Evolutionary conservation across 768 basidiomycete species (phyloP).

Genomic region (Mycena vulgaris): DNA sequence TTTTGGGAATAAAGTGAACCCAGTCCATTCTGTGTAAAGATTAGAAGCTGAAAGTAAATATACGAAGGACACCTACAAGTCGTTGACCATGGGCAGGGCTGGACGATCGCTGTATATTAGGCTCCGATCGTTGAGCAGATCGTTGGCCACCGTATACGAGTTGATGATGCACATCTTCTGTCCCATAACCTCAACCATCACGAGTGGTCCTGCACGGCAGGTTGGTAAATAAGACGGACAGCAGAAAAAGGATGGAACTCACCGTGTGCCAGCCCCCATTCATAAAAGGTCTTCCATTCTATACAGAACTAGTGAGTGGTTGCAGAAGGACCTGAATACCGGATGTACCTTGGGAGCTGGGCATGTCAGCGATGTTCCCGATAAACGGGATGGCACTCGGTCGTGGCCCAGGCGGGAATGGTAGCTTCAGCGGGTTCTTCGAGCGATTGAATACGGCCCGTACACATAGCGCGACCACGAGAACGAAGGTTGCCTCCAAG

Average conservation of each 20-base stretch:
- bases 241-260: background rate
- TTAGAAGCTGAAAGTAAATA: background rate
- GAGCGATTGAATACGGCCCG: slow-evolving; percentile 17
- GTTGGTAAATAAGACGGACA: too few relatives aligned
- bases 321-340: background rate
- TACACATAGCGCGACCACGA: background rate
- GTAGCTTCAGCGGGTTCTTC: slow-evolving; percentile 21
- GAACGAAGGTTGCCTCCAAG: background rate
- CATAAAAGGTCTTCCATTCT: slow-evolving; percentile 38
- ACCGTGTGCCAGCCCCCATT: slow-evolving; percentile 25
- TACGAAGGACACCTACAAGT: slow-evolving; percentile 18
- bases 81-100: slow-evolving; percentile 37
- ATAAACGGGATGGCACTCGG: slow-evolving; percentile 35
- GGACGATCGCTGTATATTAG: slow-evolving; percentile 56
- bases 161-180: slow-evolving; percentile 56
- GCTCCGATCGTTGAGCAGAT: slow-evolving; percentile 58
- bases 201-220: slow-evolving; percentile 22
- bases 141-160: slow-evolving; percentile 45
- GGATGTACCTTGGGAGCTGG: slow-evolving; percentile 32
- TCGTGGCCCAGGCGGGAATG: slow-evolving; percentile 35
- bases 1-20: slow-evolving; percentile 4
- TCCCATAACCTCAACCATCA: slow-evolving; percentile 49
- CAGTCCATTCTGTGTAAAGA: slow-evolving; percentile 19
- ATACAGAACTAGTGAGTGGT: background rate
- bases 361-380: slow-evolving; percentile 38